Conservation (phyloP, 495 filamentous ascomycete species). For the Saxispiralis lemnorum region DNA sequence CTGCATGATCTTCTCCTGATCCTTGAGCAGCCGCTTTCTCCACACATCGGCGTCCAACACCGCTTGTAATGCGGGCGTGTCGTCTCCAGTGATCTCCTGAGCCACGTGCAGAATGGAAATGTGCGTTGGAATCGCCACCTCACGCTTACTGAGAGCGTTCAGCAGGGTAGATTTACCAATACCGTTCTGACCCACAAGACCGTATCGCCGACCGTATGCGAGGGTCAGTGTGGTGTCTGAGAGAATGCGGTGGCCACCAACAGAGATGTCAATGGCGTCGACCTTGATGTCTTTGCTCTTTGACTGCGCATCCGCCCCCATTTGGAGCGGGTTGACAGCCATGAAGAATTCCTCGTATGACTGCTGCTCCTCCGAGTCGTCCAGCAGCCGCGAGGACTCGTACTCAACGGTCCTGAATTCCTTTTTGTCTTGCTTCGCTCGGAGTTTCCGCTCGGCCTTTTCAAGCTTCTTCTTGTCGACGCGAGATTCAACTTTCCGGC, state of each 20-base stretch:
- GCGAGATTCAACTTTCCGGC: slow-evolving; percentile 84
- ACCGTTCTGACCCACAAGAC: slow-evolving; percentile 97
- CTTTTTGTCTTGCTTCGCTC: slow-evolving; percentile 96
- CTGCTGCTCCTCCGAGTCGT: slow-evolving; percentile 66
- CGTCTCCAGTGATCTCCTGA: slow-evolving; percentile 95
- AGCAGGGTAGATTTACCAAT: slow-evolving; percentile 95
- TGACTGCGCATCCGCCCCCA: slow-evolving; percentile 45
- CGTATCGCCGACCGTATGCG: slow-evolving; percentile 85
- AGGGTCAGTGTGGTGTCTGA: slow-evolving; percentile 78
- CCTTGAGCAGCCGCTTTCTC: slow-evolving; percentile 83
- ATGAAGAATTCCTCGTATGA: slow-evolving; percentile 99
- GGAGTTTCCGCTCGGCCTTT: slow-evolving; percentile 95
- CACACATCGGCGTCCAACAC: slow-evolving; percentile 97
- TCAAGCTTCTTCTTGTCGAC: slow-evolving; percentile 98
- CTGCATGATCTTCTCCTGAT: slow-evolving; percentile 82
- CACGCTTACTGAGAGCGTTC: slow-evolving; percentile 77
- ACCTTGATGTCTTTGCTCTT: slow-evolving; percentile 99
- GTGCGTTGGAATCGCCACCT: slow-evolving; percentile 83
- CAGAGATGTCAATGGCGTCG: slow-evolving; percentile 84
- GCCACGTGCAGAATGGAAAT: slow-evolving; percentile 98
- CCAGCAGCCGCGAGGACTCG: slow-evolving; percentile 79
- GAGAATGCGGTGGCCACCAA: slow-evolving; percentile 74
- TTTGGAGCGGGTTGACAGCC: slow-evolving; percentile 88
- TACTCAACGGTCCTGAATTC: slow-evolving; percentile 95
- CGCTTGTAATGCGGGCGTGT: slow-evolving; percentile 86